Evolutionary conservation across 1,284 basidiomycete genomes (phyloP), one percentile per base, ranked within the genome.

Genomic region (Cerrena zonata): DNA sequence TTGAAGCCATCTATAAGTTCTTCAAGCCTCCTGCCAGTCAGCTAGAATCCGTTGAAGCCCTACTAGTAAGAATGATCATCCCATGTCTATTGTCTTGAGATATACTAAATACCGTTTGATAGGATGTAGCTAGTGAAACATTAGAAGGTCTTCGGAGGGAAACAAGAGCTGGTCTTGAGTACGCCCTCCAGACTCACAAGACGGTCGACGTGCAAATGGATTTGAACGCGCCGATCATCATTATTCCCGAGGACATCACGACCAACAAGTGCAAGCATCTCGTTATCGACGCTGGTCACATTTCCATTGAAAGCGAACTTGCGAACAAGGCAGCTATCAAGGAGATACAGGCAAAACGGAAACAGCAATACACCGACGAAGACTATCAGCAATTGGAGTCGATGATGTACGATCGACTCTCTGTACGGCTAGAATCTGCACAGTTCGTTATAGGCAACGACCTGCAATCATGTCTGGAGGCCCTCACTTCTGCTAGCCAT

Each of bases 201-300:
- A 99, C 95, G 0, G 77, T 99, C 44, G 95, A 99, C 65, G 77
- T 99, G 26, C 89, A 91, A 58, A 84, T 99, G 70, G 95, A 99
- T 63, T 82, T 99, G 77, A 92, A 97, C 63, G 94, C 96, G 2
- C 96, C 96, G 3, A 86, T 99, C 64, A 97, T 99, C 65, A 93
- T 99, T 58, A 80, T 99, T 40, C 96, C 96, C 2, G 95, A 99
- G 72, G 84, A 91, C 61, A 81, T 98, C 50, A 89, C 84, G 2
- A 80, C 80, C 13, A 79, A 83, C 53, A 72, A 84, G 30, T 89
- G 92, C 68, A 91, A 84, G 59, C 89, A 97, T 65, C 77, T 99
- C 44, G 83, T 99, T 13, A 78, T 99, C 45, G 96, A 99, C 66
- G 96, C 96, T 5, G 96, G 96, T 61, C 95, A 98, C 66, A 96